Base-by-base conservation (phyloP, 2,329 filamentous ascomycete genomes). In the Fusarium piperis region DNA sequence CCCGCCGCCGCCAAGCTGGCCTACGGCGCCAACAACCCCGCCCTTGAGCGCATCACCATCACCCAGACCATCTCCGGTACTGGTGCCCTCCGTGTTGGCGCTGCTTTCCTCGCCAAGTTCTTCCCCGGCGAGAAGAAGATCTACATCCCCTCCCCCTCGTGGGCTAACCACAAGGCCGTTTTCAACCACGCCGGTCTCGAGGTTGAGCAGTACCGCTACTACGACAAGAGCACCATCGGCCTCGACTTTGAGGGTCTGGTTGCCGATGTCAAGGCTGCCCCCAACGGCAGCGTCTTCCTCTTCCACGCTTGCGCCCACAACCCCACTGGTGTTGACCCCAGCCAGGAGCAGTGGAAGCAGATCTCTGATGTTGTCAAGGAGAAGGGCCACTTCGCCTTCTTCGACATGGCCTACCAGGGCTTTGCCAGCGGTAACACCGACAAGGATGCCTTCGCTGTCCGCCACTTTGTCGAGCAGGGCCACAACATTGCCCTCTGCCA, bases 371-470 rank as follows among this genome's bases (percentile, higher is more conserved):
- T 92, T 69, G 91, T 97, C 83, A 97, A 97, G 89, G 89, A 90
- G 81, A 91, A 93, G 82, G 91, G 88, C 57, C 95, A 98, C 89
- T 97, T 92, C 82, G 91, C 94, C 78, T 98, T 99, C 90, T 99
- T 98, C 86, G 95, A 98, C 84, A 98, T 98, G 95, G 95, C 95
- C 73, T 99, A 99, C 89, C 95, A 99, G 86, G 95, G 95, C 78
- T 98, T 99, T 80, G 95, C 95, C 77, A 96, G 92, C 73, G 95
- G 95, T 76, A 90, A 97, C 85, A 96, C 93, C 73, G 90, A 97
- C 87, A 91, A 91, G 83, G 95, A 99, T 81, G 96, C 96, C 72
- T 98, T 95, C 81, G 94, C 96, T 68, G 89, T 98, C 75, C 91
- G 96, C 76, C 88, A 98, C 88, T 99, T 99, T 82, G 91, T 98